phyloP scores from a whole-genome alignment of 1,284 basidiomycete genomes.

The Entoloma clypeatum region DNA sequence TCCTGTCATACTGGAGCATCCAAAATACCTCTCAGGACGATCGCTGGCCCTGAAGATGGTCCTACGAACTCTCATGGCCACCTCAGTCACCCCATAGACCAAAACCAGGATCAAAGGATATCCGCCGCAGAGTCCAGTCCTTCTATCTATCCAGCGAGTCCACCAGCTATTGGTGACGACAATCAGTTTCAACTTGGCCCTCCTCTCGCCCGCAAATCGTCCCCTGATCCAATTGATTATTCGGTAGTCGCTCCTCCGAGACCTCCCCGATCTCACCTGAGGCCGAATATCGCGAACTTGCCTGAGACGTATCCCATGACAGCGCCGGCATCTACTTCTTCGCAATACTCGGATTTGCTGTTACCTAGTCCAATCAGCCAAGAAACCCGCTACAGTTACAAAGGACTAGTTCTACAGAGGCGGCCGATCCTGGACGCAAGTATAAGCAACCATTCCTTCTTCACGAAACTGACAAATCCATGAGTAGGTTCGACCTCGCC shows the following conservation, averaged over 20 bases:
- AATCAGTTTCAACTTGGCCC: too few relatives aligned
- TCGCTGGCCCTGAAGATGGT: neutral
- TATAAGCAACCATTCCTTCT: slow-evolving; percentile 7
- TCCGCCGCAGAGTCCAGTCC: slow-evolving; percentile 47
- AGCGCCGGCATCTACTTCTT: slow-evolving; percentile 46
- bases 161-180: slow-evolving; percentile 37
- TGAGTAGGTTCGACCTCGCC: slow-evolving; percentile 30
- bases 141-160: slow-evolving; percentile 54
- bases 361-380: slow-evolving; percentile 25
- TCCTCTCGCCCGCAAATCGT: too few relatives aligned
- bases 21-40: too few relatives aligned
- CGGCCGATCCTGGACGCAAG: slow-evolving; percentile 40
- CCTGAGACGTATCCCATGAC: slow-evolving; percentile 34
- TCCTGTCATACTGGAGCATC: too few relatives aligned
- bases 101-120: slow-evolving; percentile 2
- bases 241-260: slow-evolving; percentile 33
- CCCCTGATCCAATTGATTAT: too few relatives aligned
- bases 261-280: slow-evolving; percentile 41
- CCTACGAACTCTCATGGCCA: slow-evolving; percentile 5
- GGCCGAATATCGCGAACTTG: slow-evolving; percentile 22
- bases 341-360: slow-evolving; percentile 26
- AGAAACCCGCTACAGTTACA: slow-evolving; percentile 14
- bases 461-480: slow-evolving; percentile 9
- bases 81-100: slow-evolving; percentile 2
- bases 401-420: slow-evolving; percentile 27